Percentiles rank a stretch among this genome's conserved stretches.
These are phyloP conservation scores for Castanea sativa DNA, from an alignment of 306 rosid genomes.

Conservation along the genomic window DNA sequence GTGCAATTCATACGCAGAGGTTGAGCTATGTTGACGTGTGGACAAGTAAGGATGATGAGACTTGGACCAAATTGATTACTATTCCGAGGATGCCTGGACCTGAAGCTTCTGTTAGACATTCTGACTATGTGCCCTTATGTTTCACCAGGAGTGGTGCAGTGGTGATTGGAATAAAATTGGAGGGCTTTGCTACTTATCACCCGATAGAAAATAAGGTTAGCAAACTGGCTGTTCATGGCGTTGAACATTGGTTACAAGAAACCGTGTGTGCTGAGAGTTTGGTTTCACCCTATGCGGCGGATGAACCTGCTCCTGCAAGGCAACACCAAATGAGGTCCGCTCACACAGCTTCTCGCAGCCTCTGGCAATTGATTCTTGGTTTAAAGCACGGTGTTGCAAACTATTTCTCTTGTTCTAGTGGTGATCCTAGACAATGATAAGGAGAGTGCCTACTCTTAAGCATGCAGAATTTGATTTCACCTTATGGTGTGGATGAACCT, in stretches of 20 bases:
- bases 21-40: conserved; percentile 29
- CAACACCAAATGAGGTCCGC: background rate
- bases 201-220: conserved; percentile 4
- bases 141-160: conserved; percentile 28
- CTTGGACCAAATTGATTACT: conserved; percentile 27
- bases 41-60: conserved; percentile 29
- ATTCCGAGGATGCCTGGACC: conserved; percentile 7
- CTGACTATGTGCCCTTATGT: conserved; percentile 33
- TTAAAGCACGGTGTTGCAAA: conserved; percentile 2
- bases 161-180: conserved; percentile 33
- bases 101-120: background rate
- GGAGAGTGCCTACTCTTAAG: background rate
- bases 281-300: conserved; percentile 31
- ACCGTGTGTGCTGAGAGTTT: conserved; percentile 33
- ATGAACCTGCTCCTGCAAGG: background rate
- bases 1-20: conserved; percentile 28
- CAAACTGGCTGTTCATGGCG: conserved; percentile 11
- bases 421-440: background rate
- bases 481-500: conserved; percentile 1
- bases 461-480: background rate
- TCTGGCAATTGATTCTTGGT: conserved; percentile 17
- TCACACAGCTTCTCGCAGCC: background rate
- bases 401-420: conserved; percentile 12
- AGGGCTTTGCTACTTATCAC: conserved; percentile 34
- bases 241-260: conserved; percentile 40